Base-by-base conservation (phyloP, 768 basidiomycete species). In the Suillus plorans region DNA sequence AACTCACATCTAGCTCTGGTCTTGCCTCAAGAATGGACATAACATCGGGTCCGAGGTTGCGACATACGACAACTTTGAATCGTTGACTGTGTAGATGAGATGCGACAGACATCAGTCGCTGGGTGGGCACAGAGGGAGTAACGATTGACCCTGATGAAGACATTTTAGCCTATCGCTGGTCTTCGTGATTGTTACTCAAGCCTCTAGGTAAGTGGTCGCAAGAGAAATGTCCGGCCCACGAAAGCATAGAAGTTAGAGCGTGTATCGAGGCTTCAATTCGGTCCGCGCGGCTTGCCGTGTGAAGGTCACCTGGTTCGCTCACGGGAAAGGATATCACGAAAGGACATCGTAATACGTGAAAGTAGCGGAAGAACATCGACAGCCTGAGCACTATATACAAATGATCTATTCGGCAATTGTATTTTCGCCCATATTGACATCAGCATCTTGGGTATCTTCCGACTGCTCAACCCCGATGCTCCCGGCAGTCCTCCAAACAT, bases 401-500 rank as follows among this genome's bases (percentile, higher is more conserved):
- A 25, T 4, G 45, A 49, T 42, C 70, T 72, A 81, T 60, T 82
- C 80, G 9, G 76, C 73, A n/a, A 62, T 67, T 45, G 67, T 66
- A 59, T 72, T 74, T 22, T 82, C 82, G 34, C 82, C 81, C 81
- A 82, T 83, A n/a, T 76, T 77, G 8, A 78, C 75, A 61, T 83
- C 82, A 41, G 72, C 77, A 56, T 79, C 80, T 42, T 76, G 70
- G 20, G 74, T 78, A 63, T 85, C 85, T 63, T 85, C 85, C 10
- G 85, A 81, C 66, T 93, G 90, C 70, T 94, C 92, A 57, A 94
- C 89, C 55, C 89, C 89, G 61, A 95, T 86, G 64, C 88, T 89
- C 6, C 93, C 93, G 18, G 91, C 91, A 6, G 90, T 83, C 67
- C 90, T 80, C 93, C 94, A 94, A 16, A 96, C 91, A 69, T 82